These are phyloP conservation scores for Tolypocladium inflatum DNA, from an alignment of 2,329 filamentous ascomycete genomes.

Conservation along the genomic window DNA sequence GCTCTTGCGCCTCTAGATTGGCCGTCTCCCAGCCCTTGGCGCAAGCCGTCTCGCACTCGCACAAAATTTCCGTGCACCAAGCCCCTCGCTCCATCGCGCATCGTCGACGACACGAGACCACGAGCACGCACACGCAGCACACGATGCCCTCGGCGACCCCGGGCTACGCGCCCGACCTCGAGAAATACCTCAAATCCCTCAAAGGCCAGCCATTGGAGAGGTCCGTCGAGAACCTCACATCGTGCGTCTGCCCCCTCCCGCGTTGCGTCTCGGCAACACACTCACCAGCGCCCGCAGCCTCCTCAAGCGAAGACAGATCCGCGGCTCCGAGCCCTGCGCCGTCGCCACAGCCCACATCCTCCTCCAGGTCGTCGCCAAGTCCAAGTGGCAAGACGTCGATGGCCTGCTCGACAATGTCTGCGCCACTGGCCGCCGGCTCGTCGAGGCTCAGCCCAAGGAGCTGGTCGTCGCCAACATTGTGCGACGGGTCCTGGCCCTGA, in stretches of 20 bases:
- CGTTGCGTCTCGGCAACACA: background rate
- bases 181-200: slow-evolving; percentile 69
- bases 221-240: slow-evolving; percentile 74
- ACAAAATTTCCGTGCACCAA: background rate
- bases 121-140: slow-evolving; percentile 1
- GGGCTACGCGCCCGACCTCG: slow-evolving; percentile 57
- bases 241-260: slow-evolving; percentile 42
- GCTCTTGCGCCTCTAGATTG: background rate
- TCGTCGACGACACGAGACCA: background rate
- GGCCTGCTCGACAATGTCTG: slow-evolving; percentile 74
- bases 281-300: slow-evolving; percentile 42
- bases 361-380: slow-evolving; percentile 73
- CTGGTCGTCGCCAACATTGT: slow-evolving; percentile 93
- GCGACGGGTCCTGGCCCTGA: slow-evolving; percentile 77
- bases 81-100: background rate
- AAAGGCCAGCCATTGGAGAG: slow-evolving; percentile 68
- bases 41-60: background rate
- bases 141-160: slow-evolving; percentile 24
- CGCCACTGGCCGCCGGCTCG: slow-evolving; percentile 66
- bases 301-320: slow-evolving; percentile 84
- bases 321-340: slow-evolving; percentile 78
- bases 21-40: background rate
- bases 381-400: slow-evolving; percentile 67
- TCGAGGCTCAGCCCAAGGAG: slow-evolving; percentile 79
- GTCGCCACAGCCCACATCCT: slow-evolving; percentile 86